Base-by-base conservation (phyloP, 2,329 filamentous ascomycete genomes). In the Magnaporthiopsis incrustans region DNA sequence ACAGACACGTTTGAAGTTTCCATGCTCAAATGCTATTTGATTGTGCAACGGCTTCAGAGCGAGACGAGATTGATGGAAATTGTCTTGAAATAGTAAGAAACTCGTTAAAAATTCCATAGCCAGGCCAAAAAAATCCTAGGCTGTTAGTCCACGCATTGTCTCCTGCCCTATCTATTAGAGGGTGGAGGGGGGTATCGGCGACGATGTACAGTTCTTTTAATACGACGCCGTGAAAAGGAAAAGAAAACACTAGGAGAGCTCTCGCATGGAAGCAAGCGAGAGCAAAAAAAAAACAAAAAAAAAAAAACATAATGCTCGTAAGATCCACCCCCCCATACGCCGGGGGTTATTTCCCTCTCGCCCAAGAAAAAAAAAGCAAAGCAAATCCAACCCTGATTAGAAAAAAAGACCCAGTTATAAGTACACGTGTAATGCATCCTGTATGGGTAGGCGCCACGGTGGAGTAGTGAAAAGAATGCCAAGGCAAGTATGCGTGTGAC, bases 151-250 rank as follows among this genome's bases (percentile, higher is more conserved):
- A 32, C 61, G 57, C 22, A 63, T 22, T 22, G 60, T 63, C 64
- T 66, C 65, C 61, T 65, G 60, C 64, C 67, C 32, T 18, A 59
- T 60, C 58, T 53, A 44, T 44, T 18, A 30, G 11, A 44, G 38
- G 38, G 38, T 44, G 38, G 38, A 44, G 25, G 63, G 30, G 64
- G 62, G 64, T 65, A 67, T 65, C 64, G 63, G 63, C 62, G 63
- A 66, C 63, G 61, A 65, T 60, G 35, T 32, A 64, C 32, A 58
- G 32, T 50, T 56, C 59, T 61, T 64, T 61, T 64, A 25, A 63
- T 35, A 35, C 33, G 66, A 65, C 66, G 66, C 66, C 66, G 50
- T 66, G 57, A 65, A 63, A 62, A 61, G 65, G 2, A 5, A 33
- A 1, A 44, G 3, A 18, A 44, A 44, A 30, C 30, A 30, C 5